A percentile compares a stretch with the other conserved stretches of the same genome.
phyloP scores from a whole-genome alignment of 2,329 filamentous ascomycete genomes.

The Penicillium sp. region DNA sequence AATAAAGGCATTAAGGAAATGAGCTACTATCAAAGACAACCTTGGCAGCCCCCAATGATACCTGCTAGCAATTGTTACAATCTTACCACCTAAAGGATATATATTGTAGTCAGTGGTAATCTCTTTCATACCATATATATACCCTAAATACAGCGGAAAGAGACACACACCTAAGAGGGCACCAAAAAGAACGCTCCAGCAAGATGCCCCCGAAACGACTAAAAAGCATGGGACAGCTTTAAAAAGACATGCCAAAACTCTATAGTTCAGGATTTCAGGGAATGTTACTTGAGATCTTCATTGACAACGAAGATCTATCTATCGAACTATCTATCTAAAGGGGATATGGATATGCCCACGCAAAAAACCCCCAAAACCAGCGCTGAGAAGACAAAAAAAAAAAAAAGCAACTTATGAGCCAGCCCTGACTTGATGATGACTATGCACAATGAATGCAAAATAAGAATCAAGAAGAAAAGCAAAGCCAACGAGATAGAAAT shows the following conservation, averaged over 20 bases:
- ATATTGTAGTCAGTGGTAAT: not conserved
- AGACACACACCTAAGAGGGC: not conserved
- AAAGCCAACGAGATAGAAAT: constrained; percentile 13
- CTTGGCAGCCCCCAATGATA: not conserved
- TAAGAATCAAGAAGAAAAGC: constrained; percentile 7
- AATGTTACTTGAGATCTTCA: not conserved
- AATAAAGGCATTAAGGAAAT: not conserved
- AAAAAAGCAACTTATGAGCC: constrained; percentile 9
- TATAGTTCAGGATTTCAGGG: not conserved
- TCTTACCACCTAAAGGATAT: not conserved
- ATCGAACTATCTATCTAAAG: constrained; percentile 27
- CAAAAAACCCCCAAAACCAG: constrained; percentile 10
- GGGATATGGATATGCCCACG: constrained; percentile 6
- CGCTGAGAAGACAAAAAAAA: constrained; percentile 15
- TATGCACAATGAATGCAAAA: constrained; percentile 16
- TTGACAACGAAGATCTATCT: constrained; percentile 13
- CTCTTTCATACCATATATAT: not conserved
- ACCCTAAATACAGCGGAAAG: not conserved
- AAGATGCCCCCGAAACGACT: not conserved
- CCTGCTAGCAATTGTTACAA: not conserved
- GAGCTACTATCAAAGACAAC: not conserved
- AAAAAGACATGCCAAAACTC: not conserved
- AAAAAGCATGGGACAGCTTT: not conserved
- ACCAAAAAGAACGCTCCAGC: not conserved
- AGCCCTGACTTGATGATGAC: constrained; percentile 10